phyloP scores from a whole-genome alignment of 177 flowering plant genomes.

The Vitis hybrid region DNA sequence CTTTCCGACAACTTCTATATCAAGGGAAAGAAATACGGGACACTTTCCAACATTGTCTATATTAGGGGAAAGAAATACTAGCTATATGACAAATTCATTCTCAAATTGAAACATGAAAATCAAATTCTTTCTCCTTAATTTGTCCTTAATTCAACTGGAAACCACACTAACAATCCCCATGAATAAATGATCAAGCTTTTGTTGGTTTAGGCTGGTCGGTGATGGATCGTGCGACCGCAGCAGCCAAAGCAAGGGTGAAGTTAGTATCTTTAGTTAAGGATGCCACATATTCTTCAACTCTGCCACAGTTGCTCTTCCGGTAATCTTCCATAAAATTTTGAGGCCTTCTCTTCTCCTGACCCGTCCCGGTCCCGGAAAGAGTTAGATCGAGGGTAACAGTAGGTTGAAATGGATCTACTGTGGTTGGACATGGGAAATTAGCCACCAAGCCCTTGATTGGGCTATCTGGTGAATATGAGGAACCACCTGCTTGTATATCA shows the following conservation, averaged over 20 bases:
- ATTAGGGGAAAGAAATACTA: no score
- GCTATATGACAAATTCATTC: no score
- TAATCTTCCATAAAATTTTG: conserved; percentile 1
- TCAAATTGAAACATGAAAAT: no score
- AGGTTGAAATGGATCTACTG: background rate
- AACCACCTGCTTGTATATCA: background rate
- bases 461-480: background rate
- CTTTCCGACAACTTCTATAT: no score
- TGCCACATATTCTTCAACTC: conserved; percentile 22
- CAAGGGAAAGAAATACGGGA: no score
- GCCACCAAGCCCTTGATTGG: background rate
- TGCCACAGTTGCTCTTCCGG: background rate
- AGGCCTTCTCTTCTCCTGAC: background rate
- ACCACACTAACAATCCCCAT: no score
- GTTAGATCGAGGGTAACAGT: conserved; percentile 11
- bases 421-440: background rate
- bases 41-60: no score
- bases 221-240: conserved; percentile 27
- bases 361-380: conserved; percentile 4
- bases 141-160: no score
- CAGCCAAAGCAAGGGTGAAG: conserved; percentile 30
- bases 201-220: conserved; percentile 5
- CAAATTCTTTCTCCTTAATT: no score
- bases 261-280: conserved; percentile 26
- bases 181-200: background rate